These are phyloP conservation scores for Brassica balearica DNA, from an alignment of 441 rosid species.

Conservation along the genomic window DNA sequence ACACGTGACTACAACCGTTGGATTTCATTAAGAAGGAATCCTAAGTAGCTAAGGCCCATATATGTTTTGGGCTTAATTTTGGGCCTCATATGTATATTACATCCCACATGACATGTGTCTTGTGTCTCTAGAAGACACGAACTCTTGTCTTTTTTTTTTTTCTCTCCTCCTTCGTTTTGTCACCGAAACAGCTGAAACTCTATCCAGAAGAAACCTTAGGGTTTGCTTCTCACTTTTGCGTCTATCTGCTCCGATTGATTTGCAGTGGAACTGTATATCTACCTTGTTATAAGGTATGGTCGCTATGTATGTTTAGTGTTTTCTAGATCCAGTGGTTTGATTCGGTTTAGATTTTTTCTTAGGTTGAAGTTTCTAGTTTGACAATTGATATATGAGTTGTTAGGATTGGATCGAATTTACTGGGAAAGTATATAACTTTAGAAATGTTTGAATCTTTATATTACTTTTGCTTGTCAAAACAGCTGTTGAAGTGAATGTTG, in stretches of 20 bases:
- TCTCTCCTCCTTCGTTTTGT: not conserved
- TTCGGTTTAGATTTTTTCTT: not conserved
- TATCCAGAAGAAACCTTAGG: constrained; percentile 10
- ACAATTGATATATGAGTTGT: not conserved
- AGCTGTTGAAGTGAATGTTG: constrained; percentile 31
- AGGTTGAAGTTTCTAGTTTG: not conserved
- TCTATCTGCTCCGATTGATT: constrained; percentile 3
- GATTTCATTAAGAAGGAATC: constrained; percentile 43
- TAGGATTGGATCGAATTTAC: not conserved
- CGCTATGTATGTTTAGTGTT: not conserved
- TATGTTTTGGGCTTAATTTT: not conserved
- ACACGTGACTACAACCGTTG: constrained; percentile 48
- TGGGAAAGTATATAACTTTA: not conserved
- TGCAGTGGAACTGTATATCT: not conserved
- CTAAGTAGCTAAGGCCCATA: constrained; percentile 35
- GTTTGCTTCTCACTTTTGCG: not conserved
- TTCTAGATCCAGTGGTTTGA: not conserved
- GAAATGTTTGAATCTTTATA: not conserved
- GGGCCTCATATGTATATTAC: not conserved
- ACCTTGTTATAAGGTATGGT: not conserved
- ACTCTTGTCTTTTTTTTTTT: not conserved
- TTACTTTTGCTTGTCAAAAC: not conserved
- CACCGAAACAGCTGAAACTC: constrained; percentile 18
- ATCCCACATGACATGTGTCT: constrained; percentile 16
- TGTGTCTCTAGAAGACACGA: constrained; percentile 11